Evolutionary conservation across 768 basidiomycete species (phyloP).

Genomic region (Lepiota venenata): DNA sequence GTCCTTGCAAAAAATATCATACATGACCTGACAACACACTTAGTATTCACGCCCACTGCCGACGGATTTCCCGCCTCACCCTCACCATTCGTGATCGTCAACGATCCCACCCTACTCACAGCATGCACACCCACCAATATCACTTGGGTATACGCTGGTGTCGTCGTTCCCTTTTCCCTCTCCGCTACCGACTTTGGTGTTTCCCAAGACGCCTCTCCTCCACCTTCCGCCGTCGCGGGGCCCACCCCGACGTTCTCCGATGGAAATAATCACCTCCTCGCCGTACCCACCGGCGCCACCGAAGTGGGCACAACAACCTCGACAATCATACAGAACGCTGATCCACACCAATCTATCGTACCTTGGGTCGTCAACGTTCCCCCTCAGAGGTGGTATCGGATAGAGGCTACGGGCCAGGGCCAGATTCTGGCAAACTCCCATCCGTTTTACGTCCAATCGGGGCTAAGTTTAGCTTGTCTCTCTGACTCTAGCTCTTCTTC

Average conservation of each 20-base stretch:
- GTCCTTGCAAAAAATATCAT: not conserved
- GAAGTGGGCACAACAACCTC: conserved; percentile 13
- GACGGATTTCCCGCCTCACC: not conserved
- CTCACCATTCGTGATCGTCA: not conserved
- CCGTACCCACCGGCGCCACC: conserved; percentile 9
- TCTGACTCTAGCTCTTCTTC: conserved; percentile 11
- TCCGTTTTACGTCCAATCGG: conserved; percentile 28
- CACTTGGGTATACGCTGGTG: conserved; percentile 11
- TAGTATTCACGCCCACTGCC: not conserved
- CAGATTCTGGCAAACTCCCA: conserved; percentile 16
- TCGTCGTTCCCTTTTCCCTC: not conserved
- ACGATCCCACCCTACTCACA: not conserved
- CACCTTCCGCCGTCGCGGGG: conserved; percentile 2
- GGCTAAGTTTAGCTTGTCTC: conserved; percentile 33
- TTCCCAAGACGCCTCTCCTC: conserved; percentile 15
- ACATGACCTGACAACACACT: not conserved
- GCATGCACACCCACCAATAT: conserved; percentile 8
- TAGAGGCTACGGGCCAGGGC: conserved; percentile 27
- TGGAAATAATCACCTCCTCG: not conserved
- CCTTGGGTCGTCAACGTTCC: conserved; percentile 44
- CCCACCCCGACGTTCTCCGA: not conserved
- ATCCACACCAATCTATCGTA: conserved; percentile 21
- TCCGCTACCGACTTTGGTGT: conserved; percentile 20
- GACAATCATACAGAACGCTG: conserved; percentile 20
- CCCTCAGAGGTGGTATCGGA: conserved; percentile 42